Evolutionary conservation across 108 stramenopile genomes (phyloP), one percentile per base, ranked within the genome.

Genomic region (Phaeodactylum tricornutum): DNA sequence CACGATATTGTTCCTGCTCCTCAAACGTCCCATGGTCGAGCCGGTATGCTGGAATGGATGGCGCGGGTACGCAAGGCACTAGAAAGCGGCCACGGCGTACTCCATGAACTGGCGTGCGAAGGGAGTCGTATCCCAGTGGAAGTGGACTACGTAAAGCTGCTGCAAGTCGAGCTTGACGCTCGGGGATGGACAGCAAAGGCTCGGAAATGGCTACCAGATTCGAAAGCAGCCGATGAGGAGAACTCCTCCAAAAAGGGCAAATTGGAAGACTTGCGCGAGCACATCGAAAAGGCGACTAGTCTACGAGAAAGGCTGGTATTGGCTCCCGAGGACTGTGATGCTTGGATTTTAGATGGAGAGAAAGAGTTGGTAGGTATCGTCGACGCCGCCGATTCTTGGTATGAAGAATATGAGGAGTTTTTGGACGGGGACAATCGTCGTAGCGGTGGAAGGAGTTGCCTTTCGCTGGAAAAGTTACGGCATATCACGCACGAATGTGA

Each of bases 91-190:
- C 55, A 73, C 22, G 67, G 59, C 6, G 43, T 64, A 25, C 47
- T 82, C 15, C 56, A 58, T 27, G 76, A 79, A n/a, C 36, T 87
- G 28, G 50, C 75, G 0, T 79, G 79, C 1, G 70, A 81, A 36
- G 84, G 77, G 36, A 69, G 60, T 36, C 61, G 84, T n/a, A 74
- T 87, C 24, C 84, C 84, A 14, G 80, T 87, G 22, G 78, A 79
- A 34, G 60, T 79, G 42, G 66, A 79, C 28, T 54, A 54, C 30
- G 47, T 80, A 34, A 79, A 82, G 34, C 37, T 87, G 47, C 65
- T 87, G 17, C 84, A 82, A 58, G 60, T 78, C 24, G 84, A 79
- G 64, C 42, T 87, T 25, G 84, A 87, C 54, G 84, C 78, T 5
- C 69, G 65, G 15, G 75, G 72, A 46, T 87, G 84, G 84, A 56